These are phyloP conservation scores for Aristolochia contorta DNA, from an alignment of 164 flowering plant genomes.

Conservation along the genomic window DNA sequence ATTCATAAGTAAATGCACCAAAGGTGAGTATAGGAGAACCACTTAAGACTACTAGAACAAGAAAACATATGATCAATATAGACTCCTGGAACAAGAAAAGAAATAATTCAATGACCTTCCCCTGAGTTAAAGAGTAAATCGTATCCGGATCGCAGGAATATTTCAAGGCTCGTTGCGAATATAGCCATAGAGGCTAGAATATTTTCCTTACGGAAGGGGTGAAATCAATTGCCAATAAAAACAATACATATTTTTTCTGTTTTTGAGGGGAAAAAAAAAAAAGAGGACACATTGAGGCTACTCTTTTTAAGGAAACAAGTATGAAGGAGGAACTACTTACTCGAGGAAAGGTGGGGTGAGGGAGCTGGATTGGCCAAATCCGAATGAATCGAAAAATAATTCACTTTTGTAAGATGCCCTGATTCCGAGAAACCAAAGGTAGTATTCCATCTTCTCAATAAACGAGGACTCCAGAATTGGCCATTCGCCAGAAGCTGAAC, in stretches of 20 bases:
- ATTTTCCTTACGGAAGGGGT: too few relatives aligned
- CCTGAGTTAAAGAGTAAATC: not conserved
- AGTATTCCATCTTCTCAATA: conserved; percentile 19
- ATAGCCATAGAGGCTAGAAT: not conserved
- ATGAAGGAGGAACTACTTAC: conserved; percentile 27
- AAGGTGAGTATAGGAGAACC: too few relatives aligned
- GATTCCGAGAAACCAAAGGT: too few relatives aligned
- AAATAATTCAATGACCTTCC: too few relatives aligned
- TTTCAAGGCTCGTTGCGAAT: not conserved
- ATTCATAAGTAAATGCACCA: too few relatives aligned
- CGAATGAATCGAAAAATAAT: conserved; percentile 16
- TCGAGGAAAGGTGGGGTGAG: conserved; percentile 37
- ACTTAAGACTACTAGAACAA: too few relatives aligned
- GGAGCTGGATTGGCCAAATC: conserved; percentile 20
- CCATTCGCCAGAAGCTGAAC: conserved; percentile 82
- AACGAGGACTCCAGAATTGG: conserved; percentile 64
- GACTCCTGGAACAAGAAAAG: too few relatives aligned
- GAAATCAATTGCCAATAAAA: not conserved
- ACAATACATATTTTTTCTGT: too few relatives aligned
- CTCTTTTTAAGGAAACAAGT: not conserved
- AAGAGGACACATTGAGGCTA: not conserved
- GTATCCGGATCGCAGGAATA: not conserved
- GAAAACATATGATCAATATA: too few relatives aligned
- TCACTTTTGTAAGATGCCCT: conserved; percentile 14
- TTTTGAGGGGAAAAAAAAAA: too few relatives aligned